Conservation (phyloP, 805 yeast species). For the Candida maesae region DNA sequence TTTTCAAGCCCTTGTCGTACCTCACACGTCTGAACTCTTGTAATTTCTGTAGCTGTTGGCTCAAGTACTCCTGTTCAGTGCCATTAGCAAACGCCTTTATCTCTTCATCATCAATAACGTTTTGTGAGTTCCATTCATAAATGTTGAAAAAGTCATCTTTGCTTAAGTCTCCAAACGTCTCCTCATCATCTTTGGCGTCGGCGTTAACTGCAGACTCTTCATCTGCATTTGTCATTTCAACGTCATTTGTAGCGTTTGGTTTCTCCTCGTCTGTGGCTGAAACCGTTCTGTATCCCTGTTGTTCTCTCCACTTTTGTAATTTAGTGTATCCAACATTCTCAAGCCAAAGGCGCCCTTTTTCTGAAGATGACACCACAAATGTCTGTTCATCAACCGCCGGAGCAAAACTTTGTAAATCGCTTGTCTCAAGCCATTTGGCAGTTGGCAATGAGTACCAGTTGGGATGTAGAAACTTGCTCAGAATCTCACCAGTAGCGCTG, state of each 20-base stretch:
- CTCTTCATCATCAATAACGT: slow-evolving; percentile 48
- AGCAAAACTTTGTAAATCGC: slow-evolving; percentile 52
- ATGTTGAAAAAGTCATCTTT: slow-evolving; percentile 29
- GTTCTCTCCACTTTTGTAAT: slow-evolving; percentile 21
- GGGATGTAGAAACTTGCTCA: slow-evolving; percentile 53
- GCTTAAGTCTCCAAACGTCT: slow-evolving; percentile 6
- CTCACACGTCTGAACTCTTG: slow-evolving; percentile 49
- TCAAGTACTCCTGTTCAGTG: slow-evolving; percentile 39
- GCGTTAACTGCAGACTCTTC: slow-evolving; percentile 8
- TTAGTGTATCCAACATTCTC: slow-evolving; percentile 48
- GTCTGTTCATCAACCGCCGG: slow-evolving; percentile 61
- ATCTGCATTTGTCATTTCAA: neutral
- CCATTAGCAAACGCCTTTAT: slow-evolving; percentile 43
- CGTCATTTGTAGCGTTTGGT: slow-evolving; percentile 2
- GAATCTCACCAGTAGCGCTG: slow-evolving; percentile 44
- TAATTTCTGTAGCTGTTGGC: slow-evolving; percentile 43
- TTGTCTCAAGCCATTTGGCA: slow-evolving; percentile 59
- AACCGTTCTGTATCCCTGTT: slow-evolving; percentile 3
- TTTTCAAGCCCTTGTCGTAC: slow-evolving; percentile 27
- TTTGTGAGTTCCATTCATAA: slow-evolving; percentile 47
- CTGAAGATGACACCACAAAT: slow-evolving; percentile 47
- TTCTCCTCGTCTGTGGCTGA: neutral
- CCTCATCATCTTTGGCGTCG: slow-evolving; percentile 9
- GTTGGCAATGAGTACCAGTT: slow-evolving; percentile 63
- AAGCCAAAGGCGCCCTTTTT: slow-evolving; percentile 50